Base-by-base conservation (phyloP, 257 asterid genomes). In the Capsicum pubescens region DNA sequence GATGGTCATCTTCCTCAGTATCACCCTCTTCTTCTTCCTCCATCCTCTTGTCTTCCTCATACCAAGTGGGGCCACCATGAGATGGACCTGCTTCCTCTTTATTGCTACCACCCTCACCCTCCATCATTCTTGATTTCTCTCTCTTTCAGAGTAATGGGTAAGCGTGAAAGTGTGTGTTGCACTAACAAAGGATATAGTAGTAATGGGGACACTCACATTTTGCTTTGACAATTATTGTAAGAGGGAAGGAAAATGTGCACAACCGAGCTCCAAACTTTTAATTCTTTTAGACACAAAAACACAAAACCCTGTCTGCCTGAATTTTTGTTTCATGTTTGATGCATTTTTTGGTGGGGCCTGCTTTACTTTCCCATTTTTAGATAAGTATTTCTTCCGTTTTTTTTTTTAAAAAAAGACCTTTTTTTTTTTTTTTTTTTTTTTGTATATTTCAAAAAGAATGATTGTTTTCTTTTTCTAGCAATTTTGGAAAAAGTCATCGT, bases 21-120 rank as follows among this genome's bases (percentile, higher is more conserved):
- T 82, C 87, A 26, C 64, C 87, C 3, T 67, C 86, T 42, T 84
- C 89, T 11, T 87, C 92, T 39, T 70, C 92, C 86, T 84, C 32
- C 32, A 26, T 85, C 8, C 66, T 57, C 84, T 56, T 59, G 3
- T 69, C 84, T 26, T 39, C 44, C 44, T 39, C 44, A 39, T 39
- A 39, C 57, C 72, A 66, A 13, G 72, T 66, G 8, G 46, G 46
- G 15, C 78, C 70, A 46, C 87, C 88, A 57, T 86, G 87, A 48
- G 95, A 93, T 72, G 92, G 90, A 70, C 95, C 93, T 17, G 90
- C 95, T 61, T 81, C 88, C 82, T 85, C 93, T 21, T 80, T 66
- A 32, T 54, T 81, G 79, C 44, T 81, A 74, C 85, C 86, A 70
- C 87, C 88, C 76, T 87, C 86, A 70, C 87, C 88, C 76, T 87